These are phyloP conservation scores for Thalia dealbata DNA, from an alignment of 176 grass and related monocot species.

Conservation along the genomic window DNA sequence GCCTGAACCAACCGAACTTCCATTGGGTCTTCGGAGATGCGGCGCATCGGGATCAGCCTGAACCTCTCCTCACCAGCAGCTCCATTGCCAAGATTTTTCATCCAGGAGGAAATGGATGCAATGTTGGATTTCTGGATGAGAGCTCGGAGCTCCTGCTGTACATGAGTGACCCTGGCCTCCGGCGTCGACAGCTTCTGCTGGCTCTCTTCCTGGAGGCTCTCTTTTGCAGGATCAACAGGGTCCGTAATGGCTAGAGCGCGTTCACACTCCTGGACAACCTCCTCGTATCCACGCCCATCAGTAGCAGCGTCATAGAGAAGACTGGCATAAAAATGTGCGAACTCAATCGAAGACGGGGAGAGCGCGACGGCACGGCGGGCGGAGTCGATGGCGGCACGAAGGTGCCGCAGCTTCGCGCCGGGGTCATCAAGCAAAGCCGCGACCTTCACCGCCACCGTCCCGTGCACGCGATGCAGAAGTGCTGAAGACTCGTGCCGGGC, in stretches of 20 bases:
- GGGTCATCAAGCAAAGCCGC: constrained; percentile 52
- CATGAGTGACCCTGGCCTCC: constrained; percentile 28
- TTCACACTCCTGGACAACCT: constrained; percentile 57
- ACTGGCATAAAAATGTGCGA: constrained; percentile 63
- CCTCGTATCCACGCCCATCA: constrained; percentile 48
- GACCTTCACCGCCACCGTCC: constrained; percentile 48
- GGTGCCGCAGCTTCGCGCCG: constrained; percentile 46
- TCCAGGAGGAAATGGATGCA: constrained; percentile 73
- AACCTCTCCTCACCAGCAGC: constrained; percentile 47
- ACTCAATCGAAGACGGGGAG: constrained; percentile 65
- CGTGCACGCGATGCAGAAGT: constrained; percentile 62
- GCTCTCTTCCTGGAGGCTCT: constrained; percentile 46
- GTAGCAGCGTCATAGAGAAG: constrained; percentile 46
- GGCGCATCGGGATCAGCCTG: constrained; percentile 51
- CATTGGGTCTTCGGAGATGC: constrained; percentile 40
- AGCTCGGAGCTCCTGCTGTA: constrained; percentile 42
- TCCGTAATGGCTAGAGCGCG: constrained; percentile 45
- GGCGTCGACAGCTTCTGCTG: constrained; percentile 34
- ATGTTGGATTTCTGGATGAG: constrained; percentile 77
- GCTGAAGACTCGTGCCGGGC: constrained; percentile 35
- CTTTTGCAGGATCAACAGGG: constrained; percentile 43
- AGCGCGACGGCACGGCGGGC: constrained; percentile 50
- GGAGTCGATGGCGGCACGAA: constrained; percentile 34
- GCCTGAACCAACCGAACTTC: constrained; percentile 56
- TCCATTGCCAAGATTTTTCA: constrained; percentile 53